phyloP scores from a whole-genome alignment of 805 yeast genomes.

The Debaryomyces maramus region DNA sequence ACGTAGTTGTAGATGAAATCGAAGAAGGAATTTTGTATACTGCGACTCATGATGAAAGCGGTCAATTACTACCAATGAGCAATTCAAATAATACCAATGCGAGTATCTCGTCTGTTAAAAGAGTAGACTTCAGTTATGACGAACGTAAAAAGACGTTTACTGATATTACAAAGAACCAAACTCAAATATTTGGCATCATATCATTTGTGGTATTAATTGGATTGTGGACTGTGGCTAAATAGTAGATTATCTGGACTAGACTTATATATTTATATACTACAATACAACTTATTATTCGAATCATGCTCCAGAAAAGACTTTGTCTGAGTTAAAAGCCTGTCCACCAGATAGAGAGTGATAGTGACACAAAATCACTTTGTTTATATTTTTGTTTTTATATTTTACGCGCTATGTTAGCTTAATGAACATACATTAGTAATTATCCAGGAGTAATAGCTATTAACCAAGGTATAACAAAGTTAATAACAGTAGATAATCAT shows the following conservation, averaged over 20 bases:
- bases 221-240: constrained; percentile 23
- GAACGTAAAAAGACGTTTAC: neutral
- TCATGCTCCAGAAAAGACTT: too few relatives aligned
- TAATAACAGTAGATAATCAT: neutral
- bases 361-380: neutral
- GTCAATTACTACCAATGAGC: constrained; percentile 6
- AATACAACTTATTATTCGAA: too few relatives aligned
- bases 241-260: too few relatives aligned
- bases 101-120: neutral
- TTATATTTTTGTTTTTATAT: neutral
- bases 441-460: neutral
- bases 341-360: constrained; percentile 1
- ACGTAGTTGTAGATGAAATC: constrained; percentile 61
- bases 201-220: constrained; percentile 18
- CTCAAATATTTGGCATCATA: constrained; percentile 14
- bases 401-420: neutral
- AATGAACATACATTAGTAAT: neutral
- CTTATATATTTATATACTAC: too few relatives aligned
- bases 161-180: constrained; percentile 8
- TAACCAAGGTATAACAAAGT: neutral
- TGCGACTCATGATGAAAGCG: constrained; percentile 32
- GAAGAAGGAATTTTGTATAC: constrained; percentile 48
- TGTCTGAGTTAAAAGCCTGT: neutral
- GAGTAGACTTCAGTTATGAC: neutral
- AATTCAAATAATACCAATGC: neutral